Base-by-base conservation (phyloP, 768 basidiomycete genomes). In the Russula sp. region DNA sequence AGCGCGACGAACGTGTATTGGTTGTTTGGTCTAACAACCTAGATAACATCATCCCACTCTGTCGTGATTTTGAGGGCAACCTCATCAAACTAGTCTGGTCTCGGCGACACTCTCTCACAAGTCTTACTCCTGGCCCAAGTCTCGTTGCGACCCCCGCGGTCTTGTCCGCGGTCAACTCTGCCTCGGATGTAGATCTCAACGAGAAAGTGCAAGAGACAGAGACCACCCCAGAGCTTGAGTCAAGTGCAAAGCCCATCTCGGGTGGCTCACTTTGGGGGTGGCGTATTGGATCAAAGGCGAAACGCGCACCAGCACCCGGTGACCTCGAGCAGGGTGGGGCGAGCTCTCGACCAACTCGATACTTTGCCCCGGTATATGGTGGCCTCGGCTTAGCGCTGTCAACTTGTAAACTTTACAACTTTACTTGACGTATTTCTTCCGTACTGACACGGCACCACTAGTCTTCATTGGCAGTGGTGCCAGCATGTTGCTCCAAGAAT, bases 11-110 rank as follows among this genome's bases (percentile, higher is more conserved):
- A 69, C 82, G 83, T 25, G 88, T 91, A 46, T 77, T 95, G 32
- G 79, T 93, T 25, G 83, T 89, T 20, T 95, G 93, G 93, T 83
- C 88, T 0, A 90, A 94, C 73, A 80, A 86, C 68, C 77, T 94
- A 41, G 90, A 93, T 70, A 77, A 75, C 64, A 87, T 95, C 66
- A 86, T 94, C 55, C 85, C 86, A 0, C 70, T 85, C n/a, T 85
- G 80, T 70, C 72, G 74, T 14, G 88, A 89, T 69, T 89, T 91
- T 68, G 86, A 90, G 65, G 79, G 83, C 29, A 86, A 85, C 66
- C 78, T 93, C 70, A 90, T 93, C 76, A 83, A 84, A 68, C 85
- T 87, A 68, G 86, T 94, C 56, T 92, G 91, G 90, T 66, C 69
- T 57, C 73, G 69, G 39, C 74, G 75, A 65, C 81, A 51, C 14